These are phyloP conservation scores for Claviceps purpurea DNA, from an alignment of 2,329 filamentous ascomycete genomes.

Conservation along the genomic window DNA sequence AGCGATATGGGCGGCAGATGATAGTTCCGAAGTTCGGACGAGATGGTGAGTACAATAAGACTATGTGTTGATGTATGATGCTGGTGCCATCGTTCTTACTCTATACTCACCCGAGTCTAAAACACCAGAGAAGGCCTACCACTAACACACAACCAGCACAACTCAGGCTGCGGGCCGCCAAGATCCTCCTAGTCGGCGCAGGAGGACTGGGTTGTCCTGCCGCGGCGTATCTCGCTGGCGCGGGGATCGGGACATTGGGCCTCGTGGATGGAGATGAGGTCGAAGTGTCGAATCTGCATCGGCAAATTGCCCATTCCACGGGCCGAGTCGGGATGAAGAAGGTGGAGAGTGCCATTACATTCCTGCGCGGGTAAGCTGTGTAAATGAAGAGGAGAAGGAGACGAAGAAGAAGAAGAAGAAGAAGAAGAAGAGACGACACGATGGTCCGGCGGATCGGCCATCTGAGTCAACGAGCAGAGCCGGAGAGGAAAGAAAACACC, in stretches of 20 bases:
- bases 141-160: conserved; percentile 44
- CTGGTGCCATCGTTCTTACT: background rate
- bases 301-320: conserved; percentile 73
- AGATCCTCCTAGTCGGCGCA: conserved; percentile 70
- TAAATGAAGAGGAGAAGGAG: background rate
- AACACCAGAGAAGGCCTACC: background rate
- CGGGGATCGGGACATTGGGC: conserved; percentile 72
- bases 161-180: conserved; percentile 53
- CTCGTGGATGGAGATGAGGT: conserved; percentile 81
- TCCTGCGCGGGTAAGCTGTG: conserved; percentile 37
- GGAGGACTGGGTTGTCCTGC: conserved; percentile 89
- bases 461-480: background rate
- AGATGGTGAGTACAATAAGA: conserved; percentile 37
- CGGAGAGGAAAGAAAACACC: background rate
- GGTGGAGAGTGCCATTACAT: conserved; percentile 60
- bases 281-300: conserved; percentile 81
- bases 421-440: background rate
- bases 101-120: too few species aligned
- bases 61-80: background rate
- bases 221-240: conserved; percentile 80
- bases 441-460: too few species aligned
- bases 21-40: conserved; percentile 74
- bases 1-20: conserved; percentile 79
- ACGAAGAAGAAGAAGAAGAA: background rate
- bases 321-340: conserved; percentile 61